Evolutionary conservation across 2,329 filamentous ascomycete genomes (phyloP), one percentile per base, ranked within the genome.

Genomic region (Stagonosporopsis chrysanthemi): DNA sequence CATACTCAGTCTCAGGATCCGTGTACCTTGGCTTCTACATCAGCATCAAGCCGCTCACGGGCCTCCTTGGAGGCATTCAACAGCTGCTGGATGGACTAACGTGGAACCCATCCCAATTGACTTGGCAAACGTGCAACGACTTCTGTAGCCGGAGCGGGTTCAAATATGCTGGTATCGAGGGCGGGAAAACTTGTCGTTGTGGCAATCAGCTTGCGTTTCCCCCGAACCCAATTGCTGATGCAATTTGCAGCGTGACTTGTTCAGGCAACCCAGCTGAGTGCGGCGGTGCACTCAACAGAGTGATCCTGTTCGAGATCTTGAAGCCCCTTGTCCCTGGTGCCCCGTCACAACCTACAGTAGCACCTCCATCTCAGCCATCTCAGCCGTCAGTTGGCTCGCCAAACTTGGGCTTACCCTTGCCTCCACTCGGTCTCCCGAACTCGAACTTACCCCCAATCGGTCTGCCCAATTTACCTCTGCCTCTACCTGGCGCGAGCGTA

Each of bases 11-110:
- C 1, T 7, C 15, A 15, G 47, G 47, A 1, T 24, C 26, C n/a
- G n/a, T 56, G 8, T 56, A 56, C 24, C 46, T 56, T 5, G 53
- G 53, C 6, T 46, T 51, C n/a, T 50, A 35, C 29, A 9, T 46
- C 36, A 42, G 46, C 29, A 29, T 46, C 26, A 38, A 15, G 1
- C n/a, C 44, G 1, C 2, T 7, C 1, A 19, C 29, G 6, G 15
- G 15, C 8, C 43, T 48, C 12, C 22, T 48, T 4, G 44, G 46
- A 8, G 8, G 28, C 9, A 6, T 40, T 6, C 46, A 50, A 9
- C 28, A 42, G 26, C 53, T 56, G 7, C 17, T 56, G 41, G 26
- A 22, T 1, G 53, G 53, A 24, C 41, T 46, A 11, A 7, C 22
- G 1, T 11, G 38, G 2, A 40, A 22, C 3, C 36, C 36, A 24